These are phyloP conservation scores for Eucalyptus caleyi DNA, from an alignment of 345 rosid genomes.

Conservation along the genomic window DNA sequence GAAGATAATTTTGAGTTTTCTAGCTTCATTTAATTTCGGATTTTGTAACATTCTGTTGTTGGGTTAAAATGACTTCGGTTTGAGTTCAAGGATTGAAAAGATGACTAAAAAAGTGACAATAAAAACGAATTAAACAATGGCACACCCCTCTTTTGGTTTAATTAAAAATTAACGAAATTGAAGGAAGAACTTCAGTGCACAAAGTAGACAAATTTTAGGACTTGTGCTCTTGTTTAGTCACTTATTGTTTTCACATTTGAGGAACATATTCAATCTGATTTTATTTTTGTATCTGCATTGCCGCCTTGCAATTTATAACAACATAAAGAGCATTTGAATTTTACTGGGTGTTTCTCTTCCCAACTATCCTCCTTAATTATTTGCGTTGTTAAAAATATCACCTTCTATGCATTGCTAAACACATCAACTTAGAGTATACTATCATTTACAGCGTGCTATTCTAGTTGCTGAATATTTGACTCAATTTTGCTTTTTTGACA, in stretches of 20 bases:
- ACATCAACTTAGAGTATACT: background rate
- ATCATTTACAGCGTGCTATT: background rate
- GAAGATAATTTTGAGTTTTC: background rate
- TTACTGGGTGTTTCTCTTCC: background rate
- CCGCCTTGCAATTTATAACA: background rate
- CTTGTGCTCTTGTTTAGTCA: background rate
- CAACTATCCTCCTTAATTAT: background rate
- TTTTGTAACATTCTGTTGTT: background rate
- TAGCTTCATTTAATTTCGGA: background rate
- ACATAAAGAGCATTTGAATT: background rate
- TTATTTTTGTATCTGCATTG: background rate
- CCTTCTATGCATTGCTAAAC: background rate
- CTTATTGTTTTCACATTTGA: background rate
- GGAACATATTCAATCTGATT: background rate
- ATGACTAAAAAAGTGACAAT: background rate
- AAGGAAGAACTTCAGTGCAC: background rate
- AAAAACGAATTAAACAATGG: background rate
- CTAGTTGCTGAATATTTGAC: background rate
- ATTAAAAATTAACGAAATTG: background rate
- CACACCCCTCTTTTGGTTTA: background rate
- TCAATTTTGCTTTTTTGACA: constrained; percentile 8
- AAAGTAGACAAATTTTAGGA: background rate
- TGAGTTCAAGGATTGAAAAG: background rate
- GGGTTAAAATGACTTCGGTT: background rate
- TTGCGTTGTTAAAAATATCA: background rate